phyloP scores from a whole-genome alignment of 495 filamentous ascomycete genomes.

The Trichoderma reesei region DNA sequence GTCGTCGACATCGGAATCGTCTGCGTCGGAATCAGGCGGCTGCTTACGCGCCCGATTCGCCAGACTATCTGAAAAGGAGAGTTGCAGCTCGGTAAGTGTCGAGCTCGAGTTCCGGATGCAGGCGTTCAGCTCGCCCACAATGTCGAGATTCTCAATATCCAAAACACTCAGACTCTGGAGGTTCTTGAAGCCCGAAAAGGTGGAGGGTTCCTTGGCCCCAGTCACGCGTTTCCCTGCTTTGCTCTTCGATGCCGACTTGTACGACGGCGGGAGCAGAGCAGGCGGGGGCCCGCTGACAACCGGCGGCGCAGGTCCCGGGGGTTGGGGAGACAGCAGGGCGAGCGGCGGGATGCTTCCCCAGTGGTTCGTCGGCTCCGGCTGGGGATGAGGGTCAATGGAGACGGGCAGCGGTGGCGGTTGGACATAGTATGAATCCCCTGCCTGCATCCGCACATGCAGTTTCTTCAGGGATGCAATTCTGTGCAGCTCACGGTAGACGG shows the following conservation, averaged over 20 bases:
- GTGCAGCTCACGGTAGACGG: conserved; percentile 48
- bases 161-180: conserved; percentile 45
- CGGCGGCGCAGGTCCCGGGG: neutral
- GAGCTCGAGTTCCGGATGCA: conserved; percentile 43
- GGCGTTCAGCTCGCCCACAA: conserved; percentile 41
- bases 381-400: neutral
- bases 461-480: conserved; percentile 40
- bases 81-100: conserved; percentile 40
- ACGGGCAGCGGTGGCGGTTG: conserved; percentile 32
- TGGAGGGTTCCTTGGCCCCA: conserved; percentile 28
- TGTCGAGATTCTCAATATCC: conserved; percentile 47
- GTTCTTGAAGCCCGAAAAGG: conserved; percentile 46
- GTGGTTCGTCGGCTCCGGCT: neutral
- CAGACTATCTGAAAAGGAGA: conserved; percentile 47
- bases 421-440: conserved; percentile 39
- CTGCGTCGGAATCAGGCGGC: conserved; percentile 33
- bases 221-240: conserved; percentile 18
- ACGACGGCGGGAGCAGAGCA: conserved; percentile 6
- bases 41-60: conserved; percentile 44
- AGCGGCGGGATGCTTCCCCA: conserved; percentile 6
- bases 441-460: conserved; percentile 48
- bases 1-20: conserved; percentile 45
- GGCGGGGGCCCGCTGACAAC: conserved; percentile 11
- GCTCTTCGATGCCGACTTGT: conserved; percentile 13
- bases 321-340: neutral